Evolutionary conservation across 352 stramenopile genomes (phyloP).

Genomic region (Blastocystis hominis): DNA sequence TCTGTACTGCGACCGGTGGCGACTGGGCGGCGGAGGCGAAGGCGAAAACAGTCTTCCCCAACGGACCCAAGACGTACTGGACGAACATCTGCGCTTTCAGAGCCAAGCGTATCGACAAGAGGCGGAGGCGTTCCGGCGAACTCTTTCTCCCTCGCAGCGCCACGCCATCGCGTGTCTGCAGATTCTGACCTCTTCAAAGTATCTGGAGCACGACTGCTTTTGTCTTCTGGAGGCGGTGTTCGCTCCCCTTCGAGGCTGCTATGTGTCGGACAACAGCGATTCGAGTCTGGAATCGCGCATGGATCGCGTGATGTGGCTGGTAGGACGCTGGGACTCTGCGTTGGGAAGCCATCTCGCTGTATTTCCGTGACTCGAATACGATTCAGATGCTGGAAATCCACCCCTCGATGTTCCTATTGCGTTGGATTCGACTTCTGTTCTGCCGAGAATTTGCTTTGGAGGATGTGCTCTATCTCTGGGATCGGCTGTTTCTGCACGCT

Average conservation of each 20-base stretch:
- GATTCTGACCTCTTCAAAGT: not conserved
- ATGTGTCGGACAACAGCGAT: no score
- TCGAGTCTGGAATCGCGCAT: no score
- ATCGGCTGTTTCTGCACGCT: no score
- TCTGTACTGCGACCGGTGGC: slow-evolving; percentile 35
- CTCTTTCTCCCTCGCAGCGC: not conserved
- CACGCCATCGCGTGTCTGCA: not conserved
- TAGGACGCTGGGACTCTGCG: no score
- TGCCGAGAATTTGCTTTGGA: no score
- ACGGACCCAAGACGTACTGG: slow-evolving; percentile 17
- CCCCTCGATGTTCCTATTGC: no score
- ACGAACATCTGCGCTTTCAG: slow-evolving; percentile 20
- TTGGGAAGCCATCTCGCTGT: no score
- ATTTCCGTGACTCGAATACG: no score
- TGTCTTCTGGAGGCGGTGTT: not conserved
- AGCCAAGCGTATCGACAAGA: not conserved
- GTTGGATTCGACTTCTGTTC: no score
- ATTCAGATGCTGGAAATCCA: no score
- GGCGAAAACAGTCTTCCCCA: not conserved
- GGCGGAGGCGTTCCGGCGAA: not conserved
- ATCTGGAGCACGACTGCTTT: slow-evolving; percentile 42
- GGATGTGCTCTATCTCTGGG: no score
- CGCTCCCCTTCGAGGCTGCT: not conserved
- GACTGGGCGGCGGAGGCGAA: not conserved
- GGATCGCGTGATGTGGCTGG: no score